phyloP scores from a whole-genome alignment of 208 protist genomes.

The Porcisia deanei region DNA sequence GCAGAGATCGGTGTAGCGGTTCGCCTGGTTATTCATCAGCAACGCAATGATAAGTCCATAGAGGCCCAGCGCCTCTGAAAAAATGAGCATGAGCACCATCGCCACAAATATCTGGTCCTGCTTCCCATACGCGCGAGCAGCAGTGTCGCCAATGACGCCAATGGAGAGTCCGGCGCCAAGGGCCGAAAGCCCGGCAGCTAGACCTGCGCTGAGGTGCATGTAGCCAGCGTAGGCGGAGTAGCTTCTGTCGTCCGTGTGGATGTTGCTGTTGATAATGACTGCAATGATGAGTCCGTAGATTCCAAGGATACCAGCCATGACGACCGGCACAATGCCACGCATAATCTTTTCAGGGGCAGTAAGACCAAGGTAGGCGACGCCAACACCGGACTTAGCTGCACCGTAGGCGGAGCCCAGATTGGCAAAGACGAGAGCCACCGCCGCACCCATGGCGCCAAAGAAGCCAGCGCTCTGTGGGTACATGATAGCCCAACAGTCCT shows the following conservation, averaged over 20 bases:
- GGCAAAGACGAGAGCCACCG: constrained; percentile 81
- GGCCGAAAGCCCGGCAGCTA: constrained; percentile 95
- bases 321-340: constrained; percentile 93
- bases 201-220: constrained; percentile 96
- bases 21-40: constrained; percentile 92
- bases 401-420: constrained; percentile 99
- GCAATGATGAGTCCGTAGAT: constrained; percentile 99
- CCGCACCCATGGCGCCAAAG: constrained; percentile 76
- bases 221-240: constrained; percentile 90
- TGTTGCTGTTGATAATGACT: constrained; percentile 97
- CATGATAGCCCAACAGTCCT: constrained; percentile 63
- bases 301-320: constrained; percentile 97
- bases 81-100: constrained; percentile 99
- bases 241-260: constrained; percentile 71
- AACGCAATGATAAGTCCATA: constrained; percentile 99
- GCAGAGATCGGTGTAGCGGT: constrained; percentile 72
- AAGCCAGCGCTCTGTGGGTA: constrained; percentile 85
- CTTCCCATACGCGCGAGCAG: constrained; percentile 88
- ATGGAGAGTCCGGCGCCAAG: constrained; percentile 98
- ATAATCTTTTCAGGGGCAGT: constrained; percentile 96
- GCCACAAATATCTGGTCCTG: constrained; percentile 99
- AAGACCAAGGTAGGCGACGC: constrained; percentile 97
- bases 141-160: constrained; percentile 99
- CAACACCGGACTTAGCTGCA: constrained; percentile 98
- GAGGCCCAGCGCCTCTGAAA: constrained; percentile 98